A percentile compares a stretch with the other conserved stretches of the same genome.
Evolutionary conservation across 2,329 filamentous ascomycete genomes (phyloP).

Genomic region (Pestalotiopsis sp.): DNA sequence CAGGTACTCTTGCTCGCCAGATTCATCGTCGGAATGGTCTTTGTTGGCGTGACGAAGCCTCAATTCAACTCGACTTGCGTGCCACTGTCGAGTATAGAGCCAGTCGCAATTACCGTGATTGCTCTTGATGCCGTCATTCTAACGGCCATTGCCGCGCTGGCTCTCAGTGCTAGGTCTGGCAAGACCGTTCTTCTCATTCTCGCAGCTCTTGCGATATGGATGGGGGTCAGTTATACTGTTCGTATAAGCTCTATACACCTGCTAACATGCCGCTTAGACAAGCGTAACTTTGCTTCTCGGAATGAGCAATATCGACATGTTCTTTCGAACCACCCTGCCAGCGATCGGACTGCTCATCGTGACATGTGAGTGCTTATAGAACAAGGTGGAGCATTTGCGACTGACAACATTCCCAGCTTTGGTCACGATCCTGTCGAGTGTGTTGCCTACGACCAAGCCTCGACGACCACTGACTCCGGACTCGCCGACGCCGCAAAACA

Average conservation of each 20-base stretch:
- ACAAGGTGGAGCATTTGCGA: conserved; percentile 1
- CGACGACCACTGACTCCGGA: conserved; percentile 36
- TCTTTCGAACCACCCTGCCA: conserved; percentile 52
- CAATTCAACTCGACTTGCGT: conserved; percentile 57
- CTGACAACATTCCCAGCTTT: conserved; percentile 33
- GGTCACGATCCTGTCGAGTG: conserved; percentile 41
- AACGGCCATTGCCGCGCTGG: conserved; percentile 41
- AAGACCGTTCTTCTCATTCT: conserved; percentile 46
- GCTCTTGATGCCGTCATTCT: conserved; percentile 49
- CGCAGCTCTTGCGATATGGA: conserved; percentile 54
- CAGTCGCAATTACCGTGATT: conserved; percentile 48
- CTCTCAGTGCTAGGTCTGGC: conserved; percentile 37
- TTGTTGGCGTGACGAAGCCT: conserved; percentile 56
- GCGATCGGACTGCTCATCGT: conserved; percentile 51
- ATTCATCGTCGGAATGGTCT: conserved; percentile 55
- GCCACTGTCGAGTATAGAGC: conserved; percentile 45
- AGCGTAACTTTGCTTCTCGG: conserved; percentile 57
- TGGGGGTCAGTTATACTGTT: conserved; percentile 44
- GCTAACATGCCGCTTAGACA: conserved; percentile 35
- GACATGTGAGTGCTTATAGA: conserved; percentile 43
- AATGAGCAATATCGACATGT: conserved; percentile 42
- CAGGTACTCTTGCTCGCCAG: conserved; percentile 51
- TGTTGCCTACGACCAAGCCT: conserved; percentile 33
- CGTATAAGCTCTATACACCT: conserved; percentile 19
- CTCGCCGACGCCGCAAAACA: conserved; percentile 41